Conservation (phyloP, 768 basidiomycete genomes). For the Favolaschia claudopus region DNA sequence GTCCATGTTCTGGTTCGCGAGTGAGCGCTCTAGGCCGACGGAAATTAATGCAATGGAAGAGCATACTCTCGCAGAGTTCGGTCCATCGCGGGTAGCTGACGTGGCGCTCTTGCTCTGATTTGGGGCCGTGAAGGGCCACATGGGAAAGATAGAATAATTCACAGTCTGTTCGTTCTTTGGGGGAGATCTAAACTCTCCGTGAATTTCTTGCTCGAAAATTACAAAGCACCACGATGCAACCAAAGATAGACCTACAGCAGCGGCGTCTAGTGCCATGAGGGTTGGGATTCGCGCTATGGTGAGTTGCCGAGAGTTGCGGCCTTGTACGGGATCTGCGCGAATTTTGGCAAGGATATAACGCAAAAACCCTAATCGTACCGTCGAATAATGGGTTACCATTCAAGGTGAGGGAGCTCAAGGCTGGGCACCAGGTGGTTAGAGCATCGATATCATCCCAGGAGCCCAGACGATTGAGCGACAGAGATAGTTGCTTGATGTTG, state of each 20-base stretch:
- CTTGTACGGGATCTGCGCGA: constrained; percentile 43
- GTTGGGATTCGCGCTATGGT: constrained; percentile 73
- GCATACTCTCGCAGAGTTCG: constrained; percentile 68
- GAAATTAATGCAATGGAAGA: background rate
- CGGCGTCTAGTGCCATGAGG: constrained; percentile 68
- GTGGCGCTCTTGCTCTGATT: constrained; percentile 50
- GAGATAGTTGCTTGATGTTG: constrained; percentile 62
- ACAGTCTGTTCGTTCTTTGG: constrained; percentile 76
- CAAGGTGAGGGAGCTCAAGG: constrained; percentile 65
- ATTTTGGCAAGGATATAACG: background rate
- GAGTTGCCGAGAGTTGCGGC: constrained; percentile 60
- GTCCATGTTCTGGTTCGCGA: constrained; percentile 69
- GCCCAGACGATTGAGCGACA: constrained; percentile 66
- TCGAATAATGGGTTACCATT: constrained; percentile 70
- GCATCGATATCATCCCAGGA: constrained; percentile 73
- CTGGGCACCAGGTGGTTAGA: constrained; percentile 73
- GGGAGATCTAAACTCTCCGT: constrained; percentile 59
- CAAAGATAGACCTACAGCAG: constrained; percentile 53
- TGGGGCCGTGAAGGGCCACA: constrained; percentile 55
- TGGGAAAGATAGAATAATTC: constrained; percentile 85
- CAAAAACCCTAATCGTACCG: constrained; percentile 43
- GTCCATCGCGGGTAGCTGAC: constrained; percentile 71
- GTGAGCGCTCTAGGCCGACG: constrained; percentile 1
- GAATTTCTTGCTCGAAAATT: constrained; percentile 7
- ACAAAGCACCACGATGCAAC: constrained; percentile 2